Evolutionary conservation across 192 early-diverging fungal species (phyloP), one percentile per base, ranked within the genome.

Genomic region (Coemansia sp.): DNA sequence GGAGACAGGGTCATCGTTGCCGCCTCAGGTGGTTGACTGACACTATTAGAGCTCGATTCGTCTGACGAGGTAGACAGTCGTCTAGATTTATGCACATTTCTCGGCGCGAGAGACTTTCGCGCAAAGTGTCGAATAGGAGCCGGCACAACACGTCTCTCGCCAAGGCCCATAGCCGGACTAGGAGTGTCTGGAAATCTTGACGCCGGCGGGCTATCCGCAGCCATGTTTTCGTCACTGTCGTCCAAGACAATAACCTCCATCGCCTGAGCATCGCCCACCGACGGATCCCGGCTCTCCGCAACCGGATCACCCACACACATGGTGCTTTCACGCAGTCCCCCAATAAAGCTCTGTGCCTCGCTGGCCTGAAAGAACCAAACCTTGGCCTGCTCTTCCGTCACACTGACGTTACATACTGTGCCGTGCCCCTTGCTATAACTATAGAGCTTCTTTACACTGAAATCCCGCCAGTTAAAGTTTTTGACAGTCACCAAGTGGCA

Each of bases 351-450:
- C 34, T 32, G 37, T 1, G 71, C 60, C 18, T 35, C 68, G 3
- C 4, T 38, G 37, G 62, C 43, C 22, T 45, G 18, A 41, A 64
- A 53, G 13, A 76, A 45, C 74, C 74, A 76, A 8, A 71, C 68
- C 9, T 24, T 50, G 29, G 65, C 69, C 29, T n/a, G 40, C 3
- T 44, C 29, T 2, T 39, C 37, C 3, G 50, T 55, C 13, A 55
- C 12, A 18, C 38, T 35, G 22, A 76, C 24, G 15, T 37, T 43
- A 35, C 74, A 76, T 1, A 76, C 65, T 8, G 50, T 40, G 22
- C 74, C 74, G n/a, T 71, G 67, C 2, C 12, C 16, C 45, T 66
- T 67, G 59, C 69, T 65, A 20, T 65, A 64, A 49, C 40, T 29
- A 40, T 61, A 41, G 34, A 77, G 47, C 37, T 32, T 61, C 44